Evolutionary conservation across 306 rosid species (phyloP).

Genomic region (Hippophae rhamnoides): DNA sequence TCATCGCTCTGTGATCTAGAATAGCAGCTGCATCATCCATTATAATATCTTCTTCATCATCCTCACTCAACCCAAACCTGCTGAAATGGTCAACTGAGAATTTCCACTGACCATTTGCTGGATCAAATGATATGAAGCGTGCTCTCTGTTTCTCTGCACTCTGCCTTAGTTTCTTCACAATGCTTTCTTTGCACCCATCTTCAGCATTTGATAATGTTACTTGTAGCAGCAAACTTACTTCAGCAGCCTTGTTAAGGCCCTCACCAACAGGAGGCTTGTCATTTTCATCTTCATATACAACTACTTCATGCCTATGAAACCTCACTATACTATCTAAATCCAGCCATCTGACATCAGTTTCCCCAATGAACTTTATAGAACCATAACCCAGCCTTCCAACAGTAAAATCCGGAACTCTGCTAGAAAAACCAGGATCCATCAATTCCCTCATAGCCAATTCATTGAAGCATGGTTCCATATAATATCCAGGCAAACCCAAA

Average conservation of each 20-base stretch:
- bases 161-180: constrained; percentile 43
- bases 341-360: constrained; percentile 66
- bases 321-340: constrained; percentile 48
- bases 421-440: constrained; percentile 58
- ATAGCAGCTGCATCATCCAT: constrained; percentile 45
- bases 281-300: constrained; percentile 64
- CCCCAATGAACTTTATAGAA: constrained; percentile 47
- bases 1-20: constrained; percentile 26
- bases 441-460: constrained; percentile 42
- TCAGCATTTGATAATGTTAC: constrained; percentile 23
- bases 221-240: constrained; percentile 64
- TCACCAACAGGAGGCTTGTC: constrained; percentile 61
- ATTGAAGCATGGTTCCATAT: constrained; percentile 45
- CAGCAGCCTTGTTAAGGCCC: constrained; percentile 89
- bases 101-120: constrained; percentile 62
- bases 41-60: constrained; percentile 70
- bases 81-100: constrained; percentile 81
- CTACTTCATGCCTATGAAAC: constrained; percentile 59
- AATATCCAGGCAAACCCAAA: constrained; percentile 43
- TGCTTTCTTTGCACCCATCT: constrained; percentile 22
- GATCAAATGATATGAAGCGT: constrained; percentile 58
- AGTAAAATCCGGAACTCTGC: constrained; percentile 55
- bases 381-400: constrained; percentile 80
- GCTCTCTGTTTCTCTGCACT: constrained; percentile 63
- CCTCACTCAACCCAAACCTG: constrained; percentile 82